phyloP scores from a whole-genome alignment of 768 basidiomycete species.

The Cystobasidium onofrii region DNA sequence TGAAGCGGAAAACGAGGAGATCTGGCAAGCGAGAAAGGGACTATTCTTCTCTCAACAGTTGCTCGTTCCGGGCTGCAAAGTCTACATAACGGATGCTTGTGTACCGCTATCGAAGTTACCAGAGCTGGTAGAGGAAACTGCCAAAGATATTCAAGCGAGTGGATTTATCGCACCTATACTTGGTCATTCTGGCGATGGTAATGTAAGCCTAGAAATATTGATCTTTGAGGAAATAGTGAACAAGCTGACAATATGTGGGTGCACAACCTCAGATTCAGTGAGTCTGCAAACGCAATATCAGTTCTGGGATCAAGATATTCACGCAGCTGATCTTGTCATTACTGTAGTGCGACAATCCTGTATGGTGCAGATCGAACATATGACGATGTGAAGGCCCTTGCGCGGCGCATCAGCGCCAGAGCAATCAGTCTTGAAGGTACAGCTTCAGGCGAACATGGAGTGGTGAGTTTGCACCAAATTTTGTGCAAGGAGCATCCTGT shows the following conservation, averaged over 20 bases:
- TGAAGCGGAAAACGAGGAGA: conserved; percentile 76
- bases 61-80: conserved; percentile 54
- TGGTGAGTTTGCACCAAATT: neutral
- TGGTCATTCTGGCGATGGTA: conserved; percentile 22
- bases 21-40: conserved; percentile 53
- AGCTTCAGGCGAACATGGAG: conserved; percentile 30
- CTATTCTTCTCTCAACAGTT: conserved; percentile 32
- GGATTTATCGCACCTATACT: conserved; percentile 25
- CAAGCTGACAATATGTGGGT: neutral
- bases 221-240: no score
- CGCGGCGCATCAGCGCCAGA: conserved; percentile 20
- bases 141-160: neutral
- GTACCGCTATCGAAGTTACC: conserved; percentile 37
- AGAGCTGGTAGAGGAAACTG: conserved; percentile 15
- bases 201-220: no score
- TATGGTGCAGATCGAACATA: conserved; percentile 8
- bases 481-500: no score
- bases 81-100: conserved; percentile 89
- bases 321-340: no score
- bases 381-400: conserved; percentile 15
- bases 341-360: conserved; percentile 9
- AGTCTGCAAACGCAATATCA: no score
- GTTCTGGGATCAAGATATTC: no score
- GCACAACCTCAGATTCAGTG: neutral
- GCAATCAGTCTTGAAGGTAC: conserved; percentile 23